Evolutionary conservation across 78 protist species (phyloP).

Genomic region (Polysphondylium violaceum): DNA sequence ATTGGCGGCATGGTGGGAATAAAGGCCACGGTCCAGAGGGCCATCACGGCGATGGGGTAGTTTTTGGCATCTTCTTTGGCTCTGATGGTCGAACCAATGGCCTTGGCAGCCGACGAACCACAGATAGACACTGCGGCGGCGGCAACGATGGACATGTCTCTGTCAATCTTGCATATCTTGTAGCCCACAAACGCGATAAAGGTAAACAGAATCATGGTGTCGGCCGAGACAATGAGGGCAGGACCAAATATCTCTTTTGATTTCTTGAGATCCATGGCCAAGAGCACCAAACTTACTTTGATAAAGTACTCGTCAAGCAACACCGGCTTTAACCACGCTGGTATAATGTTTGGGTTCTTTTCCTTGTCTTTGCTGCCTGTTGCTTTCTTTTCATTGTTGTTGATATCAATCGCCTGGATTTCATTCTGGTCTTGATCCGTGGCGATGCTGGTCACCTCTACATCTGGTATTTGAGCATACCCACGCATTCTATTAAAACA

Average conservation of each 20-base stretch:
- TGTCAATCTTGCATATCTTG: not conserved
- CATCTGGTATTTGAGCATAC: no score
- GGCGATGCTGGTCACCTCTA: no score
- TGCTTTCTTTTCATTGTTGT: no score
- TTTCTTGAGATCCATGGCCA: slow-evolving; percentile 12
- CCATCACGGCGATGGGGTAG: slow-evolving; percentile 1
- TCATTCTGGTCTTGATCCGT: no score
- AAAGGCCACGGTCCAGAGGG: not conserved
- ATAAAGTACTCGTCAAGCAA: not conserved
- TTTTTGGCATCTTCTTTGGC: not conserved
- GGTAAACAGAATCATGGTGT: not conserved
- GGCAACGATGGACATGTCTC: not conserved
- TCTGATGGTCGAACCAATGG: slow-evolving; percentile 3
- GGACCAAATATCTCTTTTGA: not conserved
- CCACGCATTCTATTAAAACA: no score
- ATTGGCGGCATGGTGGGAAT: not conserved
- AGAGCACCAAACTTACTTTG: not conserved
- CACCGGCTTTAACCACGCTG: not conserved
- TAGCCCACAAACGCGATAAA: not conserved
- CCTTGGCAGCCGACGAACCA: slow-evolving; percentile 9
- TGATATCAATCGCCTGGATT: no score
- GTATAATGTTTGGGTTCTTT: no score
- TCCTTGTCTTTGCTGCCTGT: no score
- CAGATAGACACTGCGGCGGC: not conserved
- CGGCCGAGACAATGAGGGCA: not conserved